Base-by-base conservation (phyloP, 108 stramenopile species). In the Skeletonema grethae region DNA sequence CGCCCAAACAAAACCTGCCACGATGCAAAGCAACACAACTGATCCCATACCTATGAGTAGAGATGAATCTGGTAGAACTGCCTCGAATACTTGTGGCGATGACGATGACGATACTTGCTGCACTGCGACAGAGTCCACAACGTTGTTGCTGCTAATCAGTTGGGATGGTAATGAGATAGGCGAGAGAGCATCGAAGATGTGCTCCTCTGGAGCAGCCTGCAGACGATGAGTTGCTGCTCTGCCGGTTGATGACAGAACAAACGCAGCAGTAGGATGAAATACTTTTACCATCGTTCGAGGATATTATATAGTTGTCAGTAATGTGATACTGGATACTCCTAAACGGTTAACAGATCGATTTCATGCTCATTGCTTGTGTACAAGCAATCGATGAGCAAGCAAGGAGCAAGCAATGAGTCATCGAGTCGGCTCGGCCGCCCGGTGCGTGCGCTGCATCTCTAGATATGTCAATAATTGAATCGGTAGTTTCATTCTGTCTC, bases 1-100 rank as follows among this genome's bases (percentile, higher is more conserved):
- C 18, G 76, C 76, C 92, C 92, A 90, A 0, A 89, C 86, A 22
- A 65, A 80, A 5, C 76, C 77, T 3, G 85, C 80, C 2, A 80
- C 70, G 18, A 80, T 72, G 63, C 78, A 87, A 10, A 90, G 55
- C 10, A 90, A 20, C 8, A 85, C 72, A 22, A 93, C 86, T 10
- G 77, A 65, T 34, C 86, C 86, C 70, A 93, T 79, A 0, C 86
- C 88, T 15, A 83, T 46, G n/a, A 93, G 65, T 7, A 75, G 73
- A 32, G 81, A 71, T 8, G 81, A 45, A 57, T 80, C 80, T 25
- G 89, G 89, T 10, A 67, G 16, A 36, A 87, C 85, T 4, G 86
- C 83, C 10, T 90, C 89, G 63, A 66, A 89, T 62, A 57, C 66
- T 56, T 63, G 61, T 8, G 67, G 29, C 15, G 65, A 38, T 57